phyloP scores from a whole-genome alignment of 208 protist genomes.

The Acanthamoeba rhysodes region DNA sequence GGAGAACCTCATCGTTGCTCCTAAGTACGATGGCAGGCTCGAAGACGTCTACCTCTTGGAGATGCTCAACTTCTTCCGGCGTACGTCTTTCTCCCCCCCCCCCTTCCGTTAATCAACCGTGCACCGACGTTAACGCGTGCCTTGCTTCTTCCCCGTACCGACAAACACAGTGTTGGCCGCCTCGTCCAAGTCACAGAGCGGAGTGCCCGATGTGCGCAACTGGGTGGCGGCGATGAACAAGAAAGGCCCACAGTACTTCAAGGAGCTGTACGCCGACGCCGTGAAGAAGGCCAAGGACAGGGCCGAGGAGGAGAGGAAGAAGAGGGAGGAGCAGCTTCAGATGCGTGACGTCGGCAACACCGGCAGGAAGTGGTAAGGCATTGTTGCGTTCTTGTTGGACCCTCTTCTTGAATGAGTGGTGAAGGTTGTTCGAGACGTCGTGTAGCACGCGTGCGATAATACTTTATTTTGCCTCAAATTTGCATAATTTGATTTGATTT shows the following conservation, averaged over 20 bases:
- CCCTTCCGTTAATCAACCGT: neutral
- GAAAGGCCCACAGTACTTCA: neutral
- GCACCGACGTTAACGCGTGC: neutral
- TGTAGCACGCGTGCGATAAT: too few species aligned
- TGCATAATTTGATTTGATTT: too few species aligned
- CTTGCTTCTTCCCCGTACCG: neutral
- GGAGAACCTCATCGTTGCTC: neutral
- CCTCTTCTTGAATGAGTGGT: too few species aligned
- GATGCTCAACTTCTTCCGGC: constrained; percentile 44
- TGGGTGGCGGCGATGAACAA: constrained; percentile 17
- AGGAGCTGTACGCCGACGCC: constrained; percentile 5
- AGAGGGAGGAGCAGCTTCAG: constrained; percentile 18
- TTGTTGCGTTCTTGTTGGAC: too few species aligned
- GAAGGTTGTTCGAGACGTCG: too few species aligned
- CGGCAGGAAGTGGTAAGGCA: constrained; percentile 4
- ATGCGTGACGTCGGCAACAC: neutral
- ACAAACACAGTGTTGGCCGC: neutral
- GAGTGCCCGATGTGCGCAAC: constrained; percentile 33
- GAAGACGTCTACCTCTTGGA: constrained; percentile 31
- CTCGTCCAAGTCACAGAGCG: constrained; percentile 17
- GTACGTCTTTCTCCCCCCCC: neutral
- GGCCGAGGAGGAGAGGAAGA: neutral
- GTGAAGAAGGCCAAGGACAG: constrained; percentile 30
- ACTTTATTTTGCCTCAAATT: too few species aligned
- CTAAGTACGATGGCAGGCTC: neutral